Evolutionary conservation across 257 asterid genomes (phyloP), one percentile per base, ranked within the genome.

Genomic region (Misopates orontium): DNA sequence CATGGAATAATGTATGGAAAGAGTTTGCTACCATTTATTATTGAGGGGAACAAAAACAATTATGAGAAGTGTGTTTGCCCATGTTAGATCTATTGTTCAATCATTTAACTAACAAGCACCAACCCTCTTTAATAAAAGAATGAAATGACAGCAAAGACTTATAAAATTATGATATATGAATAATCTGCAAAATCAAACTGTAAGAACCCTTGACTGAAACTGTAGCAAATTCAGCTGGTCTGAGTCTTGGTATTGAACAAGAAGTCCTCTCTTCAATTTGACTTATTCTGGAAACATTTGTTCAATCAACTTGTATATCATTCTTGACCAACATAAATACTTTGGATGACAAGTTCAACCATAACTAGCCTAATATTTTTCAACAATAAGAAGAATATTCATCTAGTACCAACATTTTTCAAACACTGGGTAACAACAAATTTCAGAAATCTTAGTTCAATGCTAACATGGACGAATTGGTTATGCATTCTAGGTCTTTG

Each of bases 41-140:
- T 48, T 56, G 68, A 50, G 32, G 56, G 61, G 68, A 28, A 41
- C 68, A 60, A 55, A 45, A 23, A 45, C 71, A 72, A 60, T 66
- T 17, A 60, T 66, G 60, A 14, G 72, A 39, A 58, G 58, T 36
- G 42, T 31, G 66, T 60, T 12, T 31, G 70, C 73, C 68, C 78
- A 68, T 74, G 78, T 57, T 47, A 68, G 65, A 67, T 67, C 70
- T 44, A 23, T 56, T 22, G 51, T 14, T 57, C 67, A 74, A 67
- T 67, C 49, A 63, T 36, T 50, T 25, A 25, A 50, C 68, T 55
- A 8, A 49, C 19, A 41, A 36, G 41, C 64, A 42, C 42, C 49
- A 3, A 32, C 12, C 57, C 7, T 17, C 13, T 52, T 21, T 6
- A 2, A 40, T 36, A 39, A 51, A 23, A 23, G 36, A 2, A 28